Evolutionary conservation across 2,329 filamentous ascomycete genomes (phyloP), one percentile per base, ranked within the genome.

Genomic region (Clonostachys chloroleuca): DNA sequence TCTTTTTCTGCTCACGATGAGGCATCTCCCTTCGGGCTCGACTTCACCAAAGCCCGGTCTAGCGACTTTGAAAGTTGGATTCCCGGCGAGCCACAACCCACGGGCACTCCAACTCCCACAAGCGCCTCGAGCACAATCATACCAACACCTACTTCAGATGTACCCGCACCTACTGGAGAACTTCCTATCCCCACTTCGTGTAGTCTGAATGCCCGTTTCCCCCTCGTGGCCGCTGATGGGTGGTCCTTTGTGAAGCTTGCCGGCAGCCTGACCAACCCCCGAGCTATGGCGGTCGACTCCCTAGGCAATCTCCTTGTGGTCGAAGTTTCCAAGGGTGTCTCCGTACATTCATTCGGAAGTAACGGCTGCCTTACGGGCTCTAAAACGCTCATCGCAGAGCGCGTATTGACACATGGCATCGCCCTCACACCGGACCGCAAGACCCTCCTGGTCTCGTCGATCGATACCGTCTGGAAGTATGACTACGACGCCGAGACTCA

Each of bases 381-480:
- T 13, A 59, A 53, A 43, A 62, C 62, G 49, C 59, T 71, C 41
- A 62, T 70, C 51, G 55, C 57, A 49, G 63, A 61, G 41, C 54
- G 53, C 16, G 55, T 58, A 34, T 62, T 71, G 34, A 72, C 69
- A 56, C 69, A 71, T 51, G 67, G 66, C 12, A 59, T 70, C 37
- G 59, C 60, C 36, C 56, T 72, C 42, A 64, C 65, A 1, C 67
- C 67, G 3, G 67, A 69, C 45, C 62, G 67, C 45, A 63, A 51
- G 51, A 68, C 62, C 10, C 48, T 72, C 30, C 69, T 68, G 46
- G 68, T 67, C 35, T 66, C 62, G 46, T 64, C 63, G 37, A 63
- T 67, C 55, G 64, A 61, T 14, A 60, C 64, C 2, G 75, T 76
- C 8, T 84, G 72, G 59, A 67, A 73, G 20, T 85, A 80, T 77